Base-by-base conservation (phyloP, 345 rosid species). In the Gynandropsis gynandra region DNA sequence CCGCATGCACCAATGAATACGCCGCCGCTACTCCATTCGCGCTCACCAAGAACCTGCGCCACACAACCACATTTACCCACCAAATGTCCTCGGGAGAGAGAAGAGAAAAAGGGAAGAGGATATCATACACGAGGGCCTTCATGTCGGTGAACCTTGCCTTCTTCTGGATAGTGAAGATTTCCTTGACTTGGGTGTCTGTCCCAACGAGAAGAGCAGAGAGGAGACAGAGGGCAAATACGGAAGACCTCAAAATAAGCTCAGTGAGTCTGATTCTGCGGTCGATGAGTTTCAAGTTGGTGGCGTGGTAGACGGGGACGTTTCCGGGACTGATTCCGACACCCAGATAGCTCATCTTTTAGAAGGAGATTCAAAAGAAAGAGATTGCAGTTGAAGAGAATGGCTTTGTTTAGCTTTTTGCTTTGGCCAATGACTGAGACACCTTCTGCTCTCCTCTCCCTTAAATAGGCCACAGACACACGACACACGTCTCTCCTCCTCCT, bases 41-140 rank as follows among this genome's bases (percentile, higher is more conserved):
- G 10, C 63, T 64, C 77, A 85, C 93, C 74, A 92, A 53, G 70
- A 87, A 84, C 43, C 98, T 92, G 80, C 58, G 63, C 12, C 50
- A 24, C 34, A 8, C 46, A 38, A 13, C 13, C 8, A 37, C 44
- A 0, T 64, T 49, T 33, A 9, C 9, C n/a, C 31, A 8, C 38
- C 47, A 46, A 59, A 59, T 31, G 7, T 31, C 16, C 8, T 41
- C 14, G 31, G 37, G 12, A 18, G 32, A 34, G 4, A 1, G 51
- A 54, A 46, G 53, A 16, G 8, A 8, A 31, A 27, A 9, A 21
- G 51, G 33, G 1, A 17, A 5, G 2, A 27, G 9, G 29, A 21
- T 54, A 59, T 54, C 89, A 69, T 69, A 87, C 98, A 87, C 88
- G 20, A 92, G 86, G 7, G 96, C 86, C 71, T 87, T 92, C 93